Base-by-base conservation (phyloP, 23 red algal genomes). In the Pyropia haitanensis region DNA sequence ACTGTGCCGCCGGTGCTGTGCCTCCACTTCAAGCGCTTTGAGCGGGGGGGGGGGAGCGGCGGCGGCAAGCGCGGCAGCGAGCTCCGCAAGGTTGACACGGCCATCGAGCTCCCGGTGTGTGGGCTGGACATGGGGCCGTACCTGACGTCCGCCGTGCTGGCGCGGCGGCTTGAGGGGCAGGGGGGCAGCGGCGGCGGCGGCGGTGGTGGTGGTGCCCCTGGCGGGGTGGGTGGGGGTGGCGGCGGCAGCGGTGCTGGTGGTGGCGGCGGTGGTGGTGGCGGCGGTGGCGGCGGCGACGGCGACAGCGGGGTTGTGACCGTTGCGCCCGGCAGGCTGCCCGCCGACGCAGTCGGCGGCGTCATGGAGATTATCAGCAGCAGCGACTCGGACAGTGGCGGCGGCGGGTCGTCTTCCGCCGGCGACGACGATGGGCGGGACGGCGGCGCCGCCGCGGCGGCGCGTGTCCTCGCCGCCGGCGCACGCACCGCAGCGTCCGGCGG, bases 11-110 rank as follows among this genome's bases (percentile, higher is more conserved):
- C 83, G 19, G 68, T 95, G 23, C 34, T 95, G 19, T 95, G 90
- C 51, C 82, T 95, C 59, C 90, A 95, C 50, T 72, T 95, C 25
- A 95, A 95, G 65, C 90, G 90, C 16, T 95, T 95, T 64, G 78
- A 95, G 70, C 65, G 64, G 60, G 39, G 39, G 39, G 39, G 39
- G 39, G 39, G 39, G 4, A 5, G 30, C 30, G 39, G 39, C 5
- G 39, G 39, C 5, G 55, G 24, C 6, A 22, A 20, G 6, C 53
- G 68, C 22, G 39, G 51, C 9, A 73, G 52, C 12, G 76, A 79
- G 71, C 74, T 78, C 73, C 66, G 65, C 72, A 95, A 95, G 34
- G 60, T 95, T 14, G 90, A 95, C 66, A 82, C 77, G 18, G 68
- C 77, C 31, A 72, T 95, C 20, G 81, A 71, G 27, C 88, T 95